These are phyloP conservation scores for Ceratocystis papillata DNA, from an alignment of 2,329 filamentous ascomycete genomes.

Conservation along the genomic window DNA sequence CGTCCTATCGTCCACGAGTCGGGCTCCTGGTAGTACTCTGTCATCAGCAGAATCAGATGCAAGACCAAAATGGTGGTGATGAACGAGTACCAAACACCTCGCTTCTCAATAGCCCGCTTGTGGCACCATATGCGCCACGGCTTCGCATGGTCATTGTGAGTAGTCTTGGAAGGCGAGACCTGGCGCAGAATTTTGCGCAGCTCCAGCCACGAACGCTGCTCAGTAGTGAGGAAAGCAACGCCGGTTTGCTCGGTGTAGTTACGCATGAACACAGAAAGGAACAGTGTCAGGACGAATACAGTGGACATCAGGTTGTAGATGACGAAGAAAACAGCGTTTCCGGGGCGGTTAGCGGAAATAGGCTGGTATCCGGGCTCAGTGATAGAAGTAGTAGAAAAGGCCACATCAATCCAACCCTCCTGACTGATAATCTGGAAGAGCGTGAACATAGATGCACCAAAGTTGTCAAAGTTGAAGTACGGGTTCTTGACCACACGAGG, in stretches of 20 bases:
- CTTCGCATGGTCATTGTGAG: constrained; percentile 63
- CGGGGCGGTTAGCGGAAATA: constrained; percentile 54
- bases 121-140: constrained; percentile 92
- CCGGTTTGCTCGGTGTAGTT: constrained; percentile 99
- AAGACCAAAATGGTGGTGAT: constrained; percentile 71
- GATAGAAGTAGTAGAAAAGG: constrained; percentile 72
- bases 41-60: constrained; percentile 70
- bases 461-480: constrained; percentile 88
- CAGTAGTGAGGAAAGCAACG: constrained; percentile 87
- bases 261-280: constrained; percentile 98
- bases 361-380: constrained; percentile 68
- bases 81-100: constrained; percentile 76
- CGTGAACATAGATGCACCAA: constrained; percentile 85
- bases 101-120: constrained; percentile 84
- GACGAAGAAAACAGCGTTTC: constrained; percentile 89
- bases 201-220: constrained; percentile 95
- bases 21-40: constrained; percentile 75
- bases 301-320: constrained; percentile 93
- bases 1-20: constrained; percentile 58
- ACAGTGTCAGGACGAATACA: constrained; percentile 91
- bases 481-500: constrained; percentile 72
- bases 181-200: constrained; percentile 82
- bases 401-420: constrained; percentile 95
- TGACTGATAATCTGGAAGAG: constrained; percentile 98
- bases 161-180: constrained; percentile 87